Evolutionary conservation across 129 eudicot genomes (phyloP), one percentile per base, ranked within the genome.

Genomic region (Chrysanthemum makinoi): DNA sequence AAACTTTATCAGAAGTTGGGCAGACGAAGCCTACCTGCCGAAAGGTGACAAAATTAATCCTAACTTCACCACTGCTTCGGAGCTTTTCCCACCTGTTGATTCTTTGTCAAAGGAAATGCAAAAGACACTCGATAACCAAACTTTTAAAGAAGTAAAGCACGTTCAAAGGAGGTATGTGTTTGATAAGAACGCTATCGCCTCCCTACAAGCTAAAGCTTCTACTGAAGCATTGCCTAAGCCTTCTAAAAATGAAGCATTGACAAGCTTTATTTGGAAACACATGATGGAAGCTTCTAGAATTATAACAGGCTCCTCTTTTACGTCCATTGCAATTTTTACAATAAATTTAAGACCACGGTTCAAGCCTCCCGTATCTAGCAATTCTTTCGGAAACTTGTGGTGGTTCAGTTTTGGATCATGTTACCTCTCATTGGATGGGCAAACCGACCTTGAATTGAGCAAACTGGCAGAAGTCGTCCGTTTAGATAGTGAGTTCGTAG

Each of bases 131-230:
- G 7, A n/a, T 12, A 2, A 62, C 49, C 0, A 16, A 6, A 18
- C 24, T 57, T 57, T 57, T 17, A 19, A 2, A 4, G 48, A n/a
- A 39, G 7, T 0, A 14, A 8, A n/a, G 13, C 14, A 12, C 5
- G 68, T 62, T 62, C 49, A 62, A n/a, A 62, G 50, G 20, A 62
- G 68, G 68, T 62, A 62, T 47, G 68, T 62, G 24, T 62, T 62
- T 62, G 19, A 30, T 33, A 62, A 33, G 20, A 62, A 62, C 2
- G 67, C 67, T 1, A 62, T 62, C 6, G 14, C 68, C 1, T 33
- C 50, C 49, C 4, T 62, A n/a, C 68, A 62, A 39, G 48, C 50
- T 19, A 30, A 62, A 62, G 20, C 68, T 15, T 28, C 68, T 5
- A 62, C n/a, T 28, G 47, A 35, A 10, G 5, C 48, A 62, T 30